A percentile compares a stretch with the other conserved stretches of the same genome.
Evolutionary conservation across 169 alveolate genomes (phyloP).

Genomic region (Theileria equi): DNA sequence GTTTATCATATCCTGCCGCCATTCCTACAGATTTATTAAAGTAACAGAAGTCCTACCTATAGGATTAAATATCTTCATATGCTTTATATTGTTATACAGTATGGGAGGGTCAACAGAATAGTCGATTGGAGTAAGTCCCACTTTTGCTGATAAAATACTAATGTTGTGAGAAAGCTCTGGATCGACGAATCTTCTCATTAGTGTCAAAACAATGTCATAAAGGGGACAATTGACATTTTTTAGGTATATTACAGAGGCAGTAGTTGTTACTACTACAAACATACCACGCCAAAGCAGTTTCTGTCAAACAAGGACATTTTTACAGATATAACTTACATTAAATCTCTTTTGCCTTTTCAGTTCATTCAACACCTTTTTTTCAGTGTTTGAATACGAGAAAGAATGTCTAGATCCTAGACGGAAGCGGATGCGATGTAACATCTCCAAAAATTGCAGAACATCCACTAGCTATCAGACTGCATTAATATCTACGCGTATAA

Average conservation of each 20-base stretch:
- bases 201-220: conserved; percentile 55
- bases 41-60: conserved; percentile 18
- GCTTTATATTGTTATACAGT: conserved; percentile 35
- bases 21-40: conserved; percentile 69
- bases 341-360: conserved; percentile 21
- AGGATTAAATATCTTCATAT: conserved; percentile 47
- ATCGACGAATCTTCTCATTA: conserved; percentile 65
- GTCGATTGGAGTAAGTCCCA: conserved; percentile 68
- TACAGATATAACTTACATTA: conserved; percentile 13
- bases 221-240: conserved; percentile 29
- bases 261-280: conserved; percentile 36
- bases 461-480: conserved; percentile 1
- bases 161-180: conserved; percentile 68
- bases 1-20: conserved; percentile 86
- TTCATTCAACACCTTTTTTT: conserved; percentile 6
- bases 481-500: neutral
- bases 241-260: conserved; percentile 42
- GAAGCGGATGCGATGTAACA: too few relatives aligned
- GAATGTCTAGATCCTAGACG: too few relatives aligned
- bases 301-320: neutral
- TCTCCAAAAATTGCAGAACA: conserved; percentile 8
- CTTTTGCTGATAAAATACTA: conserved; percentile 61
- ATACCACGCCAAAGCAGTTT: conserved; percentile 44
- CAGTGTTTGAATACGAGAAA: too few relatives aligned
- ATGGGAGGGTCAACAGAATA: conserved; percentile 65